Conservation (phyloP, 495 filamentous ascomycete genomes). For the Podospora bellae-mahoneyi region DNA sequence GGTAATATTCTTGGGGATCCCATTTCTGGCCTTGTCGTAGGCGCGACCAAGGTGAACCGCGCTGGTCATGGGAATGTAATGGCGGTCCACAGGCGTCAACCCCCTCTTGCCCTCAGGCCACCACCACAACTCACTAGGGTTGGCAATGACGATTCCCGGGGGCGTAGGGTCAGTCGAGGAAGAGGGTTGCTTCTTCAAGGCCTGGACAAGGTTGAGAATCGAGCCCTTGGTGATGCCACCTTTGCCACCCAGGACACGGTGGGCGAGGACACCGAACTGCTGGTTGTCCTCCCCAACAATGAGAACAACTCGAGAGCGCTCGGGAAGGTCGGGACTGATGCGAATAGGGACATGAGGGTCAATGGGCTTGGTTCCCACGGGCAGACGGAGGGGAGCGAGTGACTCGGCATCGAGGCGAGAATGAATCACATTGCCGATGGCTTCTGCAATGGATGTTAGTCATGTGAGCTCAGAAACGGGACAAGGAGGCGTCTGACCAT, state of each 20-base stretch:
- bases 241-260: constrained; percentile 55
- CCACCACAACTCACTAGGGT: constrained; percentile 69
- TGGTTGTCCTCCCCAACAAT: constrained; percentile 67
- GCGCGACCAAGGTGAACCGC: constrained; percentile 47
- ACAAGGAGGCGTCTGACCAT: constrained; percentile 46
- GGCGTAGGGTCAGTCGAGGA: constrained; percentile 30
- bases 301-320: constrained; percentile 65
- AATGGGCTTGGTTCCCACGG: constrained; percentile 43
- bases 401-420: constrained; percentile 57
- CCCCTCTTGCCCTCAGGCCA: constrained; percentile 54
- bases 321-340: constrained; percentile 52
- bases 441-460: constrained; percentile 44
- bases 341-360: constrained; percentile 67
- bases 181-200: constrained; percentile 39
- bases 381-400: constrained; percentile 57
- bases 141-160: constrained; percentile 64
- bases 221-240: constrained; percentile 66
- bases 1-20: constrained; percentile 51
- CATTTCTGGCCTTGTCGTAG: constrained; percentile 48
- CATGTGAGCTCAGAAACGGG: neutral
- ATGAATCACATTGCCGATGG: constrained; percentile 57
- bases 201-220: constrained; percentile 57
- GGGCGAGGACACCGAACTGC: constrained; percentile 71
- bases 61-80: constrained; percentile 51
- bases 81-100: constrained; percentile 53